These are phyloP conservation scores for Penicillium ochrochloron DNA, from an alignment of 495 filamentous ascomycete species.

Conservation along the genomic window DNA sequence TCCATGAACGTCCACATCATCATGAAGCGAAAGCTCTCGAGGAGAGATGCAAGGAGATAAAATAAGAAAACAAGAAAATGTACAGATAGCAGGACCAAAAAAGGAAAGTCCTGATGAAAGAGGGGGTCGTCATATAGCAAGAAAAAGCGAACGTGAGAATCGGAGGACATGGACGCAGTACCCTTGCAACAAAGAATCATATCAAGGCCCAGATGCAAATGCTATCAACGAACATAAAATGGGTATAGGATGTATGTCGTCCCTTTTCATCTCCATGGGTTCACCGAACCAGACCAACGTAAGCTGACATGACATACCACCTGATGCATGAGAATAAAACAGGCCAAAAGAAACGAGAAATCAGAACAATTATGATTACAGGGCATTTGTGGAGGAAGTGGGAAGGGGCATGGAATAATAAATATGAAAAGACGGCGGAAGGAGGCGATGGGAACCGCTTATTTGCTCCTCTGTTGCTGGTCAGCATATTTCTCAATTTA, in stretches of 20 bases:
- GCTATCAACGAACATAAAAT: conserved; percentile 38
- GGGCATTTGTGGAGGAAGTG: conserved; percentile 13
- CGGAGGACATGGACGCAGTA: conserved; percentile 27
- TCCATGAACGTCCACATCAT: conserved; percentile 22
- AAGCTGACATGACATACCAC: conserved; percentile 42
- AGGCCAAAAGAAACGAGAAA: conserved; percentile 22
- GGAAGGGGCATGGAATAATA: not conserved
- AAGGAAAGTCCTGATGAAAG: conserved; percentile 18
- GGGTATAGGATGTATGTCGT: conserved; percentile 50
- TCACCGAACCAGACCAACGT: conserved; percentile 24
- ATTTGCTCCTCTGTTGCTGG: conserved; percentile 45
- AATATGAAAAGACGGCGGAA: not conserved
- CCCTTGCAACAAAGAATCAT: conserved; percentile 38
- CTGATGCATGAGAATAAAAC: conserved; percentile 46
- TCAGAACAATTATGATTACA: conserved; percentile 35
- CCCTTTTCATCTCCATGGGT: conserved; percentile 27
- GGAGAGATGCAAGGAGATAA: conserved; percentile 35
- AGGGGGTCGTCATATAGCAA: conserved; percentile 26
- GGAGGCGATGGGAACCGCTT: conserved; percentile 12
- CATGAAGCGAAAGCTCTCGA: conserved; percentile 22
- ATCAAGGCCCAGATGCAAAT: conserved; percentile 42
- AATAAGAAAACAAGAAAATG: conserved; percentile 26
- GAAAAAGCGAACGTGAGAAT: conserved; percentile 18
- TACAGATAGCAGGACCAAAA: conserved; percentile 30
- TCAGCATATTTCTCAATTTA: conserved; percentile 30